phyloP scores from a whole-genome alignment of 345 rosid species.

The Bruguiera parviflora region DNA sequence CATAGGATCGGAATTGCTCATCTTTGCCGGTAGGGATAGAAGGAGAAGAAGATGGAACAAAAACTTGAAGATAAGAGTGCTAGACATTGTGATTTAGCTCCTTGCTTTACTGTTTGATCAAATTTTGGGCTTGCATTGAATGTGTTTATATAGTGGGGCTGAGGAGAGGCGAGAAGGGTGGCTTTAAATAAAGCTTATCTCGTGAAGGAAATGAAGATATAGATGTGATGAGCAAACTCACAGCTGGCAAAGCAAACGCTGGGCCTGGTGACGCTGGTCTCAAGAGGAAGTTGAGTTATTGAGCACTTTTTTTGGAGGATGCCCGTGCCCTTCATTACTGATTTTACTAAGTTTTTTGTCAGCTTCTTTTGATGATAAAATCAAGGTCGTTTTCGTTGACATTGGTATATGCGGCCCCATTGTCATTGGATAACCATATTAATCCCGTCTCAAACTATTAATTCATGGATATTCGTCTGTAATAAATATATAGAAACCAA shows the following conservation, averaged over 20 bases:
- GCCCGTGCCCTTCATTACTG: slow-evolving; percentile 53
- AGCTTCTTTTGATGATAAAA: slow-evolving; percentile 3
- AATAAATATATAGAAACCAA: no score
- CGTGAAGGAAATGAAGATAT: slow-evolving; percentile 23
- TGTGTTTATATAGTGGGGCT: background rate
- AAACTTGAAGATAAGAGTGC: slow-evolving; percentile 11
- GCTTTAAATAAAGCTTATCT: slow-evolving; percentile 32
- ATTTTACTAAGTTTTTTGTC: slow-evolving; percentile 6
- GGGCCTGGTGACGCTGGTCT: background rate
- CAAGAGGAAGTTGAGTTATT: background rate
- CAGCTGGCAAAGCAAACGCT: slow-evolving; percentile 19
- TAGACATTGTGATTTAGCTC: slow-evolving; percentile 20
- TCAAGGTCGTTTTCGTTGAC: background rate
- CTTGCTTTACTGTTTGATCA: background rate
- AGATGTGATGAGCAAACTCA: slow-evolving; percentile 13
- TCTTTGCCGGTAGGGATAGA: slow-evolving; percentile 22
- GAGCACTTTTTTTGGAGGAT: slow-evolving; percentile 27
- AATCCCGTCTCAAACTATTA: no score
- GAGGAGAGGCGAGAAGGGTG: background rate
- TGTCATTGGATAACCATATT: no score
- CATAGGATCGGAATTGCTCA: background rate
- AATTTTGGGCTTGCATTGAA: background rate
- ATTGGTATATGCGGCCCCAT: background rate
- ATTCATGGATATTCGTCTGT: background rate
- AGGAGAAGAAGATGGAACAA: slow-evolving; percentile 23